Conservation (phyloP, 805 yeast genomes). For the Myxozyma sirexii region DNA sequence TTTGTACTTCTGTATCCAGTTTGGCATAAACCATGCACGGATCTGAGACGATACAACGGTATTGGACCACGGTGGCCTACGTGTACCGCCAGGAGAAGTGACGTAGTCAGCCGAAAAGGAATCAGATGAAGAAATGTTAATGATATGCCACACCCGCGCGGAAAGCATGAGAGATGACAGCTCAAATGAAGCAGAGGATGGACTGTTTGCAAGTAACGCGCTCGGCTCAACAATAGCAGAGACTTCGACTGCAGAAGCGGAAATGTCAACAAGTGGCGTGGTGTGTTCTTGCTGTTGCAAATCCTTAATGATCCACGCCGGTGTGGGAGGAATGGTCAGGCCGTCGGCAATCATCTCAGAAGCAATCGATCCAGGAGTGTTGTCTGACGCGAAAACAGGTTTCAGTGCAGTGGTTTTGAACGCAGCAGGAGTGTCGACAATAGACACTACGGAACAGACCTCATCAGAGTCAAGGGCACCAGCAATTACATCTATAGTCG, state of each 20-base stretch:
- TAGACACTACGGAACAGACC: conserved; percentile 43
- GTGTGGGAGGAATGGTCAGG: conserved; percentile 39
- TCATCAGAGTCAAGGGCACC: conserved; percentile 39
- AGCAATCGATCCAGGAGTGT: conserved; percentile 42
- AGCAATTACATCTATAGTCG: conserved; percentile 34
- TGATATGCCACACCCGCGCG: conserved; percentile 44
- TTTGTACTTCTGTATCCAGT: conserved; percentile 45
- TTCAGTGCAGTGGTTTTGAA: conserved; percentile 38
- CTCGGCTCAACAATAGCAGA: conserved; percentile 20
- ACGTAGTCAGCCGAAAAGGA: conserved; percentile 25
- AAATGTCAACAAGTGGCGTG: conserved; percentile 14
- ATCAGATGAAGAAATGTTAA: conserved; percentile 31
- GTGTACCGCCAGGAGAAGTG: conserved; percentile 34
- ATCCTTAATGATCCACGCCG: conserved; percentile 32
- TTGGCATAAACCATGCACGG: conserved; percentile 43
- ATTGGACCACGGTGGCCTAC: conserved; percentile 42
- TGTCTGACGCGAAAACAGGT: conserved; percentile 42
- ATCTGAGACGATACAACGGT: conserved; percentile 44
- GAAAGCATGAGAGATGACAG: conserved; percentile 37
- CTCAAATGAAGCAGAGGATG: conserved; percentile 28
- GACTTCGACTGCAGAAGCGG: conserved; percentile 18
- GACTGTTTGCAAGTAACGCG: conserved; percentile 11
- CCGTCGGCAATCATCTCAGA: conserved; percentile 46
- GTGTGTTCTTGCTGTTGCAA: conserved; percentile 21
- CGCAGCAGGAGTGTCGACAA: conserved; percentile 42